Evolutionary conservation across 345 rosid genomes (phyloP), one percentile per base, ranked within the genome.

Genomic region (Euphorbia peplus): DNA sequence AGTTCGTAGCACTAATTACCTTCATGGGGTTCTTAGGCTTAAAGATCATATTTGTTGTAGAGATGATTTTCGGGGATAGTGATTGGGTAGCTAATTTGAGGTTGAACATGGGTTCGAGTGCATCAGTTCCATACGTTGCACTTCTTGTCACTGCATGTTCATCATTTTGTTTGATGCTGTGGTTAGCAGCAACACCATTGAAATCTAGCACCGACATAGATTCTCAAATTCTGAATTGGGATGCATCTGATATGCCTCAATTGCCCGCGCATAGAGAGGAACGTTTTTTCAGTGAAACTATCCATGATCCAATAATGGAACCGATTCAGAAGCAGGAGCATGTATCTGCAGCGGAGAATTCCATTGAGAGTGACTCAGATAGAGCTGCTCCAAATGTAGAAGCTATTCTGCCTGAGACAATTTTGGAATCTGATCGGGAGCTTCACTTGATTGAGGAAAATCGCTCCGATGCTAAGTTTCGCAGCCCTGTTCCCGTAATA

Each of bases 11-110:
- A 0, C 66, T 92, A 69, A 22, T 85, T 50, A 82, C 85, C 8
- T 80, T 89, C 75, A 73, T 87, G 79, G 96, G 93, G 65, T 76
- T 92, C 80, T 83, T 95, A 58, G 87, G 87, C 52, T 75, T 95
- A 75, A 87, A 90, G 69, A 78, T 95, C 67, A 78, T 87, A 76
- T 92, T 95, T 69, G 81, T 92, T 66, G 83, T 85, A 51, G 99
- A 90, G 66, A 82, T 95, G 93, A 79, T 87, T 56, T 87, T 95
- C 73, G 99, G 99, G 60, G 83, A 77, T 64, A 92, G 93, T 81
- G 99, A 92, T 69, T 90, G 99, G 99, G 93, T 83, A 26, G 82
- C 82, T 68, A 83, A 87, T 84, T 82, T 95, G 83, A 81, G 89
- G 79, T 90, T 92, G 93, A 87, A 76, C 70, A 71, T 78, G 12